A percentile compares a stretch with the other conserved stretches of the same genome.
Conservation (phyloP, 768 basidiomycete species). For the Suillus americanus region DNA sequence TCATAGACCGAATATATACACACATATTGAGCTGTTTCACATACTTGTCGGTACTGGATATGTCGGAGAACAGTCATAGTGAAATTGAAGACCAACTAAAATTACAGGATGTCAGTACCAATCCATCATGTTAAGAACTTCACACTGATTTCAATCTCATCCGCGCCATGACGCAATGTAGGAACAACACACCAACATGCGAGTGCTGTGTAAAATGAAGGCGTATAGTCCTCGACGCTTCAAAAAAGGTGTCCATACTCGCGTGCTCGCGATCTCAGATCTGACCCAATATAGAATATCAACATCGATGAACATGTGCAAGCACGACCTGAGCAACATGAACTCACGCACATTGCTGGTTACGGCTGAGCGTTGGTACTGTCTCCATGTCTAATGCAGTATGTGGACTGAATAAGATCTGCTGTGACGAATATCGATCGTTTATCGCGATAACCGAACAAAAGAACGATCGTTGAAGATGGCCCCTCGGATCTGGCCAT, state of each 20-base stretch:
- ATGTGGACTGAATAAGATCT: background rate
- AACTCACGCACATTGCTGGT: background rate
- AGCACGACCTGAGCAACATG: background rate
- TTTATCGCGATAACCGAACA: background rate
- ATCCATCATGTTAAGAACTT: background rate
- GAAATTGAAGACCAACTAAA: background rate
- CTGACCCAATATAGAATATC: background rate
- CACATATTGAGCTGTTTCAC: background rate
- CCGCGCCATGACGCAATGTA: background rate
- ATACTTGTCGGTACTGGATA: background rate
- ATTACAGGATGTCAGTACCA: background rate
- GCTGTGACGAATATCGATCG: background rate
- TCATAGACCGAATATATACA: background rate
- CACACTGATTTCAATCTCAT: background rate
- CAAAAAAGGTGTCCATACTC: too few relatives aligned
- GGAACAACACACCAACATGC: too few relatives aligned
- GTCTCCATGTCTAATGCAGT: background rate
- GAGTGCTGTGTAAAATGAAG: background rate
- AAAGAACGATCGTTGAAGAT: background rate
- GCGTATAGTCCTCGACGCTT: background rate
- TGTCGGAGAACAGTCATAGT: background rate
- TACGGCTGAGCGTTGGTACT: background rate
- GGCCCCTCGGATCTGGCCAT: background rate
- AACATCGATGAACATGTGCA: background rate
- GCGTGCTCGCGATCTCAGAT: background rate